Conservation (phyloP, 805 yeast species). For the Lipomyces chichibuensis region DNA sequence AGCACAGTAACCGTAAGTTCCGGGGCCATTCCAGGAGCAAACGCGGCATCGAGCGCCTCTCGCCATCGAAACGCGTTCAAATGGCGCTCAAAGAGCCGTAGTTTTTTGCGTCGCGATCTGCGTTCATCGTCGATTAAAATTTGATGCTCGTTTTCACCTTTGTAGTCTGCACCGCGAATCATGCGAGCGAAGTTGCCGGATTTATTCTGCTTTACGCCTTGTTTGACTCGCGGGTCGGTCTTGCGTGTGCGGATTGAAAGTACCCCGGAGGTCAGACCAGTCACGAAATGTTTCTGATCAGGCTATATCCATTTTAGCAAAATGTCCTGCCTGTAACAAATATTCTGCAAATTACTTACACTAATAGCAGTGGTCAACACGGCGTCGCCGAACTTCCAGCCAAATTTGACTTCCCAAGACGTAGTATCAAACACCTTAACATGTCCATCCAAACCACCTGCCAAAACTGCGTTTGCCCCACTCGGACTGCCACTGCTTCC, state of each 20-base stretch:
- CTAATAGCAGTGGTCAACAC: conserved; percentile 74
- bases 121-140: conserved; percentile 52
- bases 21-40: conserved; percentile 73
- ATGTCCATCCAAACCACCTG: conserved; percentile 96
- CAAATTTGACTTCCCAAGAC: conserved; percentile 83
- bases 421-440: conserved; percentile 87
- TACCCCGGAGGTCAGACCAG: conserved; percentile 88
- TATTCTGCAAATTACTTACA: conserved; percentile 9
- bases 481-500: conserved; percentile 22
- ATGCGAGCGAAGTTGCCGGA: conserved; percentile 67
- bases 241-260: conserved; percentile 88
- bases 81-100: conserved; percentile 80
- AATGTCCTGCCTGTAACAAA: neutral
- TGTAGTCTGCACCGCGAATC: conserved; percentile 89
- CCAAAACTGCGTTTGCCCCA: conserved; percentile 71
- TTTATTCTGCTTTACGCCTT: conserved; percentile 52
- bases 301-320: conserved; percentile 63
- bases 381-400: conserved; percentile 96
- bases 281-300: conserved; percentile 80
- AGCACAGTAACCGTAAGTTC: conserved; percentile 82
- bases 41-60: conserved; percentile 88
- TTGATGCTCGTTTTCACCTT: conserved; percentile 80
- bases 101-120: conserved; percentile 49
- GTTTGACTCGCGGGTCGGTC: conserved; percentile 59
- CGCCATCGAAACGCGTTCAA: conserved; percentile 88